Conservation (phyloP, 2,329 filamentous ascomycete genomes). For the Orbilia blumenaviensis region DNA sequence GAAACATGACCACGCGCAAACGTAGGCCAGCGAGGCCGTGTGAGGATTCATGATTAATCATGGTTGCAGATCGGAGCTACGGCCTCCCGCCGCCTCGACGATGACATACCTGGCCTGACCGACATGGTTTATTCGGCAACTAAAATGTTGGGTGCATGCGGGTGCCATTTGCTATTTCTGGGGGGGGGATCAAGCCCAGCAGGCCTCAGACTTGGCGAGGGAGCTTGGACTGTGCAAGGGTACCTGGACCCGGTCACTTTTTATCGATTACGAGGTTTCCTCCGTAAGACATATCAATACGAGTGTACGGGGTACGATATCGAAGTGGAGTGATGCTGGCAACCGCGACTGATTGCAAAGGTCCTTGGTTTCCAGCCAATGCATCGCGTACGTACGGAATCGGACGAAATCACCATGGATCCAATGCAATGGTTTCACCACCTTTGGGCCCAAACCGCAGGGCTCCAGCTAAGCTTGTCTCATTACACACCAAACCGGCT, state of each 20-base stretch:
- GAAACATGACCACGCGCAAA: neutral
- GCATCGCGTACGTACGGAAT: neutral
- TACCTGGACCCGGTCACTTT: neutral
- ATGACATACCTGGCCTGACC: conserved; percentile 24
- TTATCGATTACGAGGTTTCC: conserved; percentile 18
- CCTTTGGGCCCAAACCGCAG: neutral
- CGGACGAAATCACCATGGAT: neutral
- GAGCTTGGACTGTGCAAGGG: conserved; percentile 1
- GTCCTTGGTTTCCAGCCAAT: too few relatives aligned
- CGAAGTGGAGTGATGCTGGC: neutral
- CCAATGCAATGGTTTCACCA: neutral
- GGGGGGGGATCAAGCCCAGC: conserved; percentile 1
- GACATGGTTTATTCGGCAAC: conserved; percentile 9
- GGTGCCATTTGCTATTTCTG: conserved; percentile 22
- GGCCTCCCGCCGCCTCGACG: conserved; percentile 12
- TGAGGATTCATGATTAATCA: neutral
- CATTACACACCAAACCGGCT: neutral
- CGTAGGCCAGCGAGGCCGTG: neutral
- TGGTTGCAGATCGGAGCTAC: neutral
- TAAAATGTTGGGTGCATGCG: neutral
- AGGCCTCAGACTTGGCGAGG: conserved; percentile 8
- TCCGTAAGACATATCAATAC: neutral
- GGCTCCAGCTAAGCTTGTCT: neutral
- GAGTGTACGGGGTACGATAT: neutral
- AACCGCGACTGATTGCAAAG: neutral